Percentiles rank a stretch among this genome's conserved stretches.
phyloP scores from a whole-genome alignment of 208 protist species.

The Entamoeba nuttalli region DNA sequence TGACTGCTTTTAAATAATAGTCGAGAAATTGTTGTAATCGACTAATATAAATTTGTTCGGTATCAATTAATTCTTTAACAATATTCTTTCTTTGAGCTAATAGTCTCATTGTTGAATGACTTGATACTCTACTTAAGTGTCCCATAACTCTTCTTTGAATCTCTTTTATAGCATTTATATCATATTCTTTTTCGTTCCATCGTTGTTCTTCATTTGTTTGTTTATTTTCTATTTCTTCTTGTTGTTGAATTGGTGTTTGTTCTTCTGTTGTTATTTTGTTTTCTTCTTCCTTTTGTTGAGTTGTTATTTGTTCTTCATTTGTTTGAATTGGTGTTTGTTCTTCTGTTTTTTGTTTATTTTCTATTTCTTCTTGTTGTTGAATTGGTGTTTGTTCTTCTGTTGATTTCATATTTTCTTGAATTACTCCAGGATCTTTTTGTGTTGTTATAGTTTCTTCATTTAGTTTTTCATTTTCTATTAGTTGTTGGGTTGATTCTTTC shows the following conservation, averaged over 20 bases:
- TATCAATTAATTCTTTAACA: background rate
- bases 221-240: background rate
- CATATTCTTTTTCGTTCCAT: background rate
- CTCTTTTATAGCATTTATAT: background rate
- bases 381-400: background rate
- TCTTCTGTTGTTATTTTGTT: background rate
- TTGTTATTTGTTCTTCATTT: background rate
- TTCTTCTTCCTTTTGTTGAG: background rate
- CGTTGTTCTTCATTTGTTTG: background rate
- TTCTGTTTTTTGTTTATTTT: background rate
- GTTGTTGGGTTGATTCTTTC: too few relatives aligned
- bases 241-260: background rate
- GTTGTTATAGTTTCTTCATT: too few relatives aligned
- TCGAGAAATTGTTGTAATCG: background rate
- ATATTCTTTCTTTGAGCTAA: background rate
- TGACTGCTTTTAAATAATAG: background rate
- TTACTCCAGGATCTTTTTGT: background rate
- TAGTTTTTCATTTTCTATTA: too few relatives aligned
- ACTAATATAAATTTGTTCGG: background rate
- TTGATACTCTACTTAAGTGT: background rate
- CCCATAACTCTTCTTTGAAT: background rate
- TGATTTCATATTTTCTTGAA: background rate
- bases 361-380: background rate
- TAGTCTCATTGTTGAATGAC: too few relatives aligned
- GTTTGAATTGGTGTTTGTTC: too few relatives aligned